These are phyloP conservation scores for Asterophora lycoperdoides DNA, from an alignment of 768 basidiomycete genomes.

Conservation along the genomic window DNA sequence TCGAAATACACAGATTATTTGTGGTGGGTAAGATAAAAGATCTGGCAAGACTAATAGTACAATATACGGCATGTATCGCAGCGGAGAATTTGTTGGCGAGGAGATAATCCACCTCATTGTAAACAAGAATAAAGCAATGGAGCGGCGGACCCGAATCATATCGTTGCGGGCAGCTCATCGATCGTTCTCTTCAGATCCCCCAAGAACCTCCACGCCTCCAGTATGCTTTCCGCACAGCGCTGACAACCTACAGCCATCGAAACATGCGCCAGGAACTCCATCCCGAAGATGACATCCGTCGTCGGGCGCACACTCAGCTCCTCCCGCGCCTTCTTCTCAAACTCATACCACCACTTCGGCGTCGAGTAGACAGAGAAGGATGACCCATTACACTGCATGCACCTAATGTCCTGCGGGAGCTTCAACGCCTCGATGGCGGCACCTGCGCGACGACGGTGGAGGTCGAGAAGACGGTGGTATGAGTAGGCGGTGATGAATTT, in stretches of 20 bases:
- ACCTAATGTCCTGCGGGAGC: slow-evolving; percentile 48
- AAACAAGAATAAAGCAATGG: neutral
- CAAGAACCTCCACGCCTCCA: slow-evolving; percentile 58
- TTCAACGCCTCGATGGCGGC: slow-evolving; percentile 47
- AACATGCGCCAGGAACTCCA: slow-evolving; percentile 53
- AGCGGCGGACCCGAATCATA: slow-evolving; percentile 11
- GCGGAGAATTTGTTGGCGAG: too few species aligned
- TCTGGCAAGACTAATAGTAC: too few species aligned
- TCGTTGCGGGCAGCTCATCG: slow-evolving; percentile 41
- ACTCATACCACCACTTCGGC: slow-evolving; percentile 71
- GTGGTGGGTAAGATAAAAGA: too few species aligned
- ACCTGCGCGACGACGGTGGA: slow-evolving; percentile 51
- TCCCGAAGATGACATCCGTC: slow-evolving; percentile 54
- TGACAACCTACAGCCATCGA: slow-evolving; percentile 50
- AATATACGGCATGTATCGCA: too few species aligned
- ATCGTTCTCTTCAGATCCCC: slow-evolving; percentile 51
- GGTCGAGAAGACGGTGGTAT: slow-evolving; percentile 59
- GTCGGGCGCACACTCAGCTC: slow-evolving; percentile 56
- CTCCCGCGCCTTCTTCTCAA: slow-evolving; percentile 49
- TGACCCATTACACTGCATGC: slow-evolving; percentile 64
- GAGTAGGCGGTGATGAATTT: slow-evolving; percentile 64
- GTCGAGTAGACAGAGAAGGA: slow-evolving; percentile 37
- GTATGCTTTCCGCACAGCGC: slow-evolving; percentile 62
- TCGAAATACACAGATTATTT: too few species aligned
- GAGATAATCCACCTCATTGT: too few species aligned